Evolutionary conservation across 2,329 filamentous ascomycete genomes (phyloP), one percentile per base, ranked within the genome.

Genomic region (Fusarium cicatricum): DNA sequence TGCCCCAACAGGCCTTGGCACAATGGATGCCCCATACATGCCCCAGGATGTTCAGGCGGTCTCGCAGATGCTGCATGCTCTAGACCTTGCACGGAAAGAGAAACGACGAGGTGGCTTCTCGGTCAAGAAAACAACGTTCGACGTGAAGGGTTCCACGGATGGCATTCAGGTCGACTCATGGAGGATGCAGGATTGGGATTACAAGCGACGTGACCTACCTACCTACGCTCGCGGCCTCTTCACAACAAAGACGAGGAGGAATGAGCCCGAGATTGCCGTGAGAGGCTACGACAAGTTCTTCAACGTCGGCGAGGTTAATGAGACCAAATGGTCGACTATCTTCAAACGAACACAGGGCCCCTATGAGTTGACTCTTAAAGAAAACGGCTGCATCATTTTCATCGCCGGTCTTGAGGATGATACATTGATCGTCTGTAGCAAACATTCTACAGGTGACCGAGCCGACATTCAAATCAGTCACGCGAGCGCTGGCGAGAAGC

Each of bases 371-470:
- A 98, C 92, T 53, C 86, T 98, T 46, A 99, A 99, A 78, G 95
- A 99, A 76, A 99, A 99, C 70, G 95, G 95, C n/a, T 99, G 95
- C 75, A 99, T 99, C 75, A 97, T 99, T 66, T 99, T 99, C 78
- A 87, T 99, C 38, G 89, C 92, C 14, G 95, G 93, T 12, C 81
- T 99, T 17, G 91, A 96, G 69, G 93, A 97, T 68, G 93, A 86
- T 31, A 92, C 91, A 2, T 80, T 99, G 10, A 80, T 99, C 8
- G 93, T 99, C n/a, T 98, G 94, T 84, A 98, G 94, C 82, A 99
- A 99, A 72, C 95, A 99, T 74, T 98, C 95, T 1, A 98, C 93
- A 0, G 95, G 95, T 7, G 80, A 85, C 19, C 85, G 94, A n/a
- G 76, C 75, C 17, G 91, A 96, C 70, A 77, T 80, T 5, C 82